Evolutionary conservation across 495 filamentous ascomycete species (phyloP), one percentile per base, ranked within the genome.

Genomic region (Glarea lozoyensis): DNA sequence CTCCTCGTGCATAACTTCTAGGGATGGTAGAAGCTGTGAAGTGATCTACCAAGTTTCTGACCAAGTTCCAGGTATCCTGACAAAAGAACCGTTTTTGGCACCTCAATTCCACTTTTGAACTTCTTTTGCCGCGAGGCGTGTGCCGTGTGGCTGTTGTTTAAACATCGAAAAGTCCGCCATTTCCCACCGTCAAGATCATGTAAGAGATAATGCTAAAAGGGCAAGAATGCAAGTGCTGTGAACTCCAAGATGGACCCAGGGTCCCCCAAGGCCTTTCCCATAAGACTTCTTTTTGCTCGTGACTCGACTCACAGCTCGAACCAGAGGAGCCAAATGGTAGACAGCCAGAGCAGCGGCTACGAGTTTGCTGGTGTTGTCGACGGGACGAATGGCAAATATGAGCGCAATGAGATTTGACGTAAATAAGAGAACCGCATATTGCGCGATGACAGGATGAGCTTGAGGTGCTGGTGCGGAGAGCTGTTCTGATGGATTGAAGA

Each of bases 351-450:
- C 58, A 13, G 25, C 54, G 13, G 61, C 54, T 17, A 61, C 54
- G 10, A 43, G 40, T n/a, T 40, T 44, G 18, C 56, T 50, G 13
- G 45, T 44, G 9, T 19, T 37, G 46, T 55, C 57, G 19, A 45
- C n/a, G 0, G 31, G 20, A 10, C 52, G 27, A 10, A 52, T 23
- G 23, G 49, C 42, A 36, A 61, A 60, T 22, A 54, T 48, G 10
- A 48, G 38, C n/a, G 60, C 58, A 17, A 67, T 55, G 31, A 60
- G 27, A 46, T 45, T 58, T 16, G 56, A 56, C 16, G 38, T 24
- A 13, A 59, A 15, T 10, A 65, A 49, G 1, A 66, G 50, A 16
- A 63, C 37, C n/a, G 60, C 60, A 43, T 61, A 65, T 41, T 66
- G 60, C 18, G 46, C 39, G 40, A 64, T 60, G 16, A 65, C 31